Percentiles rank a stretch among this genome's conserved stretches.
These are phyloP conservation scores for Handroanthus guayacan DNA, from an alignment of 257 asterid genomes.

Conservation along the genomic window DNA sequence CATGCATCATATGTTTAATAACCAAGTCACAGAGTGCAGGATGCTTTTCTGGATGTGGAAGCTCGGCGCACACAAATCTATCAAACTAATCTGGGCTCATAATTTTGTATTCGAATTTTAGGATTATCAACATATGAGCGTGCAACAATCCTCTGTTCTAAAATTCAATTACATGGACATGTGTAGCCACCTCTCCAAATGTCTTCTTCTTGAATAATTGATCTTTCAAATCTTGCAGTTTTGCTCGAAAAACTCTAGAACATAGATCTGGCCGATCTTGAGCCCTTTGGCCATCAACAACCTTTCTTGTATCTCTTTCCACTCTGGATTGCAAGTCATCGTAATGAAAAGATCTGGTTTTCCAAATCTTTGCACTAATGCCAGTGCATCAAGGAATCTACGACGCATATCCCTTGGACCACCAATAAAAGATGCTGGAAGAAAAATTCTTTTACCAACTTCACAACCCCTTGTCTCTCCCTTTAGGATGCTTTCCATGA, in stretches of 20 bases:
- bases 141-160: too few species aligned
- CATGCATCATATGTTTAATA: slow-evolving; percentile 12
- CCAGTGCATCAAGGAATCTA: too few species aligned
- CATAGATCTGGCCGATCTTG: too few species aligned
- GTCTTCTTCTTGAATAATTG: not conserved
- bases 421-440: too few species aligned
- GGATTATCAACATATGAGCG: too few species aligned
- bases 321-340: slow-evolving; percentile 11
- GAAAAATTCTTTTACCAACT: too few species aligned
- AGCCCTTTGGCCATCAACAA: too few species aligned
- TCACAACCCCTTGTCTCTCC: too few species aligned
- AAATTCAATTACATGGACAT: slow-evolving; percentile 15
- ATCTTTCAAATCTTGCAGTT: too few species aligned
- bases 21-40: not conserved
- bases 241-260: too few species aligned
- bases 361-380: slow-evolving; percentile 4
- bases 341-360: not conserved
- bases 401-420: too few species aligned
- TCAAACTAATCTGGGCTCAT: not conserved
- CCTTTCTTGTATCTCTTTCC: not conserved
- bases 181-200: not conserved
- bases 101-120: not conserved
- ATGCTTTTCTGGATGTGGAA: not conserved
- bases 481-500: too few species aligned
- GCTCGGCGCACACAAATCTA: not conserved